Evolutionary conservation across 371 early-diverging fungal species (phyloP).

Genomic region (Syncephalastrum racemosum): DNA sequence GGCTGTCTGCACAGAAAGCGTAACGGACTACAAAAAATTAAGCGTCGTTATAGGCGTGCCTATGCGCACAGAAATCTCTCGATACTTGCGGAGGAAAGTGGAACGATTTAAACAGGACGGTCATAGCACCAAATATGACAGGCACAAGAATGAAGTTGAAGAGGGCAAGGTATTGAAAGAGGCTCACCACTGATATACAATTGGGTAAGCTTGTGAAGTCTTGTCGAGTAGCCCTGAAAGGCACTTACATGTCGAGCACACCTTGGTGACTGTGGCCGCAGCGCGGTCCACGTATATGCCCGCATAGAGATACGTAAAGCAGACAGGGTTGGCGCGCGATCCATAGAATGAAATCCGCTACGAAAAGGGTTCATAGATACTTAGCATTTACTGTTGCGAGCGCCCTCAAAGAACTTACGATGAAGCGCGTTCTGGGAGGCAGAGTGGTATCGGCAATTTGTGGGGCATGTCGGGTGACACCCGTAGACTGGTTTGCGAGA

Average conservation of each 20-base stretch:
- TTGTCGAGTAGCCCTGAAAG: not conserved
- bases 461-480: conserved; percentile 25
- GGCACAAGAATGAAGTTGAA: conserved; percentile 42
- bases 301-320: conserved; percentile 45
- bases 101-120: conserved; percentile 20
- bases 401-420: conserved; percentile 22
- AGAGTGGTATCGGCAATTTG: conserved; percentile 41
- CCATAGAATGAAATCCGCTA: conserved; percentile 40
- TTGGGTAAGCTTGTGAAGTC: not conserved
- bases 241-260: conserved; percentile 26
- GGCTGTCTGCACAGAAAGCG: conserved; percentile 48
- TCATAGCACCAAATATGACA: conserved; percentile 31
- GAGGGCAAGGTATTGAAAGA: conserved; percentile 39
- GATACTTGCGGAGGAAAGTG: conserved; percentile 41
- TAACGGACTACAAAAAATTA: conserved; percentile 26
- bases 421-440: conserved; percentile 32
- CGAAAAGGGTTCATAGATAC: not conserved
- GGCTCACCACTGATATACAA: conserved; percentile 14
- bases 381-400: not conserved
- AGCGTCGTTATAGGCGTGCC: not conserved
- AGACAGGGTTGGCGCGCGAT: conserved; percentile 45
- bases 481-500: conserved; percentile 36
- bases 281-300: conserved; percentile 40
- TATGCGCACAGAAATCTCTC: not conserved
- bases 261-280: conserved; percentile 23